These are phyloP conservation scores for Agaricales sp. DNA, from an alignment of 1,284 basidiomycete genomes.

Conservation along the genomic window DNA sequence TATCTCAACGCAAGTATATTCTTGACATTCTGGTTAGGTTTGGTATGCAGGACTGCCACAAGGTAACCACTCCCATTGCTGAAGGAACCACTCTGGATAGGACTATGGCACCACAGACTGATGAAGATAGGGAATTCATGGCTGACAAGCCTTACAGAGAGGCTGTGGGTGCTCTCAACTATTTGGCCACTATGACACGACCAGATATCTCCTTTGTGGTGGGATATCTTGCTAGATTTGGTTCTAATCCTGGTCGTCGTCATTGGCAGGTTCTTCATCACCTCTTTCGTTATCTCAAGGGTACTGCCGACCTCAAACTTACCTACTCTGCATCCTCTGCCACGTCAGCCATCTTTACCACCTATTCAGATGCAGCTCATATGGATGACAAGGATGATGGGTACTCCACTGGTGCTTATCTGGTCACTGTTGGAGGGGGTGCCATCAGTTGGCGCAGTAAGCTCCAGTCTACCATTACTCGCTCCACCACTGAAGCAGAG, in stretches of 20 bases:
- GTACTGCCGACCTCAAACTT: conserved; percentile 13
- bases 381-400: too few species aligned
- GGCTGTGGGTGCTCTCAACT: conserved; percentile 22
- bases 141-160: conserved; percentile 17
- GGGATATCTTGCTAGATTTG: conserved; percentile 12
- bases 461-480: too few species aligned
- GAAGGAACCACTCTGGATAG: conserved; percentile 11
- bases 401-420: too few species aligned
- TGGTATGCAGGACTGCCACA: conserved; percentile 20
- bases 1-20: too few species aligned
- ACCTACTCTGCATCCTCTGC: conserved; percentile 7
- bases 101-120: conserved; percentile 12
- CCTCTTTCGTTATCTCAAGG: conserved; percentile 18
- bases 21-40: conserved; percentile 22
- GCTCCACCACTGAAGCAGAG: too few species aligned
- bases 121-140: conserved; percentile 14
- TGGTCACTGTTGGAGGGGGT: too few species aligned
- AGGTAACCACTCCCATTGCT: conserved; percentile 23
- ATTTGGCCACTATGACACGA: too few species aligned
- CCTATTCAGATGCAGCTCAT: too few species aligned
- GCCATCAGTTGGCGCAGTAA: too few species aligned
- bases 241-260: conserved; percentile 11
- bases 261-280: conserved; percentile 18
- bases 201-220: conserved; percentile 18
- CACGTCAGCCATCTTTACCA: too few species aligned